These are phyloP conservation scores for Carpinus viminea DNA, from an alignment of 306 rosid species.

Conservation along the genomic window DNA sequence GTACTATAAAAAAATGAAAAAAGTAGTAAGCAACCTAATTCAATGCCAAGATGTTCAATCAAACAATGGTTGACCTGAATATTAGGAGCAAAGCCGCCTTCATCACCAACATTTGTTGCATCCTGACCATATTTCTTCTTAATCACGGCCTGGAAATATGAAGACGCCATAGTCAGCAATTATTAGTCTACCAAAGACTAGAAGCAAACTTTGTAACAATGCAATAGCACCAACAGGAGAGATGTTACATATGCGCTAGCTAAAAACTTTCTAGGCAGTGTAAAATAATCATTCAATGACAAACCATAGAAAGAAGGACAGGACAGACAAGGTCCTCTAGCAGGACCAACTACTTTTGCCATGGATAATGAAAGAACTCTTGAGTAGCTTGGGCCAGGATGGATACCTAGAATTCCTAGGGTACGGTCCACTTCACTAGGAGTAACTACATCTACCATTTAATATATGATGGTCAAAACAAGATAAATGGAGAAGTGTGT, in stretches of 20 bases:
- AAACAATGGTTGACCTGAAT: constrained; percentile 62
- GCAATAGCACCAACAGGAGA: neutral
- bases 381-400: neutral
- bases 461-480: neutral
- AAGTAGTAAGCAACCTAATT: constrained; percentile 8
- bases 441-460: neutral
- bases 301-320: neutral
- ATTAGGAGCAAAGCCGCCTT: constrained; percentile 99
- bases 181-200: constrained; percentile 15
- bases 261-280: neutral
- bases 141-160: constrained; percentile 71
- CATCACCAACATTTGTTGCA: constrained; percentile 97
- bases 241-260: neutral
- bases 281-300: neutral
- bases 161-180: constrained; percentile 17
- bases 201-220: neutral
- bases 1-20: neutral
- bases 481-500: neutral
- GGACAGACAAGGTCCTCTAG: neutral
- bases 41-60: neutral
- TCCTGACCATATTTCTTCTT: constrained; percentile 99
- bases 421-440: neutral
- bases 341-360: neutral
- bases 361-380: neutral
- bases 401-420: neutral